Conservation (phyloP, 1,284 basidiomycete species). For the Ganoderma lingzhi region DNA sequence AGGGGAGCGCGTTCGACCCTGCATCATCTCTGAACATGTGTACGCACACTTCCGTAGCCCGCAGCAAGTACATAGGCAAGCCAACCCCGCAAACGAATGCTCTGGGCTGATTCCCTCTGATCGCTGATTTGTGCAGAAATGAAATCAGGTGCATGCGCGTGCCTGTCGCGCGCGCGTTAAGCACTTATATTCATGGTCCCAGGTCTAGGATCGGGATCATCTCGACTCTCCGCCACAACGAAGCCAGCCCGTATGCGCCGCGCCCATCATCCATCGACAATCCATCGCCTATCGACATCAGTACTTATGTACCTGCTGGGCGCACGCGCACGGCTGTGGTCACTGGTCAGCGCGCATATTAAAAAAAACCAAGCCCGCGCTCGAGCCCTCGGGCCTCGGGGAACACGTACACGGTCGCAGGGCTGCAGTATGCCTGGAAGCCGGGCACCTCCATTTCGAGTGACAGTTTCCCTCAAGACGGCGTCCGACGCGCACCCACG, state of each 20-base stretch:
- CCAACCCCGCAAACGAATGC: neutral
- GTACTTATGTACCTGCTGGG: neutral
- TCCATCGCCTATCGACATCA: neutral
- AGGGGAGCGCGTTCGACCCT: slow-evolving; percentile 3
- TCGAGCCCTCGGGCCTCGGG: neutral
- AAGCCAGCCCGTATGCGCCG: neutral
- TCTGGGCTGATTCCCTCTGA: slow-evolving; percentile 2
- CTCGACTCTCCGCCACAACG: neutral
- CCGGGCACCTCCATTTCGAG: neutral
- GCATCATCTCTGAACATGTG: neutral
- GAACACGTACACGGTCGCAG: neutral
- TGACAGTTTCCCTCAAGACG: slow-evolving; percentile 9
- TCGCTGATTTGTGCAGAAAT: neutral
- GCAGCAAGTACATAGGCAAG: neutral
- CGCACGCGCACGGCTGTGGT: neutral
- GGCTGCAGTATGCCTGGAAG: neutral
- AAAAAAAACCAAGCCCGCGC: neutral
- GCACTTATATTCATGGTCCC: too few relatives aligned
- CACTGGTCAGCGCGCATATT: neutral
- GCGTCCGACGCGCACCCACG: neutral
- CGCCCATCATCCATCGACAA: neutral
- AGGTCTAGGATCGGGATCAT: neutral
- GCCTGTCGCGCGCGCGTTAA: neutral
- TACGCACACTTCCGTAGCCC: neutral
- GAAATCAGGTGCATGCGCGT: neutral